Conservation (phyloP, 2,329 filamentous ascomycete species). For the Graphiopsis chlorocephala region DNA sequence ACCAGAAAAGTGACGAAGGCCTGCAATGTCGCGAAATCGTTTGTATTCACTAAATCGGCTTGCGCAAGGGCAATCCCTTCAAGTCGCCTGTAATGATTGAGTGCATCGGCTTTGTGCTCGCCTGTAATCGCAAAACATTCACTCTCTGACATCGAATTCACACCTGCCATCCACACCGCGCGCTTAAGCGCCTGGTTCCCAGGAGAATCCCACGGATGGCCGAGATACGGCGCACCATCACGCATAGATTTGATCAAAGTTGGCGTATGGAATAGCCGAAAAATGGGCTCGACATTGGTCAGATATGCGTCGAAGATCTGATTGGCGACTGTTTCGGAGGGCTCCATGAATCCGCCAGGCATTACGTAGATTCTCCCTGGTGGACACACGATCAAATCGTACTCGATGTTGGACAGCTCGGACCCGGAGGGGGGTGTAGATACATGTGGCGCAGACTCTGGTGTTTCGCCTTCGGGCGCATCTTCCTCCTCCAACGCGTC, state of each 20-base stretch:
- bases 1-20: slow-evolving; percentile 30
- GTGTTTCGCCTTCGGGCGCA: slow-evolving; percentile 22
- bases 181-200: slow-evolving; percentile 30
- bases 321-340: slow-evolving; percentile 17
- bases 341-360: slow-evolving; percentile 24
- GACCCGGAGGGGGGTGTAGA: neutral
- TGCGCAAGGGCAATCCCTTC: slow-evolving; percentile 33
- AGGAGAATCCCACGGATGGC: slow-evolving; percentile 23
- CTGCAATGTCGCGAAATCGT: slow-evolving; percentile 32
- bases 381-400: slow-evolving; percentile 33
- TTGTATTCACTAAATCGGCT: slow-evolving; percentile 33
- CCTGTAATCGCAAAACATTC: slow-evolving; percentile 26
- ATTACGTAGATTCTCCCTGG: slow-evolving; percentile 32
- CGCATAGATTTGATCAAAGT: slow-evolving; percentile 27
- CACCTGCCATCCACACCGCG: slow-evolving; percentile 32
- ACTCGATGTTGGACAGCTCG: slow-evolving; percentile 17
- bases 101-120: slow-evolving; percentile 22
- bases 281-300: slow-evolving; percentile 30
- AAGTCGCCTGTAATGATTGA: slow-evolving; percentile 25
- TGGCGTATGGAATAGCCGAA: slow-evolving; percentile 31
- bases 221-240: slow-evolving; percentile 26
- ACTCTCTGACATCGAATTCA: slow-evolving; percentile 31
- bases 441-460: slow-evolving; percentile 2
- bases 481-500: slow-evolving; percentile 32
- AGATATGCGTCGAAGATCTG: slow-evolving; percentile 29